Conservation (phyloP, 75 land plant genomes). For the Pinus taeda region DNA sequence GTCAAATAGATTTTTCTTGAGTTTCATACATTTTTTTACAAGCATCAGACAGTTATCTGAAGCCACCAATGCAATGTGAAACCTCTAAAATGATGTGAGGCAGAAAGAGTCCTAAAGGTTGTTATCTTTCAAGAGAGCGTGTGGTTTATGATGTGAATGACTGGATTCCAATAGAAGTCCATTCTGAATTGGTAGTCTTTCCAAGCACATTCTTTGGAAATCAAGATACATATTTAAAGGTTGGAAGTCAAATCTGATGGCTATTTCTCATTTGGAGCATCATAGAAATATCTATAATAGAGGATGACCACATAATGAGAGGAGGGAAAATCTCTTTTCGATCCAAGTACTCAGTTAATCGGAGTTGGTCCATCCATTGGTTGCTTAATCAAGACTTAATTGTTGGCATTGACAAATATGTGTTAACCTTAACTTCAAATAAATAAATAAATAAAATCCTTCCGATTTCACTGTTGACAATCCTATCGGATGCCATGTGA, state of each 20-base stretch:
- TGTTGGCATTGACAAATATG: slow-evolving; percentile 25
- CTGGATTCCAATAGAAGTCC: slow-evolving; percentile 15
- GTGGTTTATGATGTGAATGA: slow-evolving; percentile 22
- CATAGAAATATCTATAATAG: slow-evolving; percentile 8
- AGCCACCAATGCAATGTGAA: slow-evolving; percentile 2
- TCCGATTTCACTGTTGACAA: slow-evolving; percentile 14
- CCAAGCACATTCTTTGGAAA: slow-evolving; percentile 9
- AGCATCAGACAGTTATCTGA: not conserved
- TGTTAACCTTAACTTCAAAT: slow-evolving; percentile 11
- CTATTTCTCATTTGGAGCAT: slow-evolving; percentile 16
- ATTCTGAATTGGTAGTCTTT: slow-evolving; percentile 18
- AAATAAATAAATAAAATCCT: not conserved
- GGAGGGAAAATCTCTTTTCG: slow-evolving; percentile 10
- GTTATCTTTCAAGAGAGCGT: slow-evolving; percentile 15
- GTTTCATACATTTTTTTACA: not conserved
- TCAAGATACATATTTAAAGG: slow-evolving; percentile 11
- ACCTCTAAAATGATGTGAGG: not conserved
- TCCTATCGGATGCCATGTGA: slow-evolving; percentile 14
- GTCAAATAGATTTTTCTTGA: not conserved
- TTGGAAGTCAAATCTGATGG: slow-evolving; percentile 22
- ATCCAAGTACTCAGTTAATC: slow-evolving; percentile 15
- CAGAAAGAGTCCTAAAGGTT: slow-evolving; percentile 13
- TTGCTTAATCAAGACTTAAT: slow-evolving; percentile 16
- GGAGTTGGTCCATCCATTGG: slow-evolving; percentile 21
- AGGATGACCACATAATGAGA: not conserved